phyloP scores from a whole-genome alignment of 192 early-diverging fungal species.

The Coemansia sp. region DNA sequence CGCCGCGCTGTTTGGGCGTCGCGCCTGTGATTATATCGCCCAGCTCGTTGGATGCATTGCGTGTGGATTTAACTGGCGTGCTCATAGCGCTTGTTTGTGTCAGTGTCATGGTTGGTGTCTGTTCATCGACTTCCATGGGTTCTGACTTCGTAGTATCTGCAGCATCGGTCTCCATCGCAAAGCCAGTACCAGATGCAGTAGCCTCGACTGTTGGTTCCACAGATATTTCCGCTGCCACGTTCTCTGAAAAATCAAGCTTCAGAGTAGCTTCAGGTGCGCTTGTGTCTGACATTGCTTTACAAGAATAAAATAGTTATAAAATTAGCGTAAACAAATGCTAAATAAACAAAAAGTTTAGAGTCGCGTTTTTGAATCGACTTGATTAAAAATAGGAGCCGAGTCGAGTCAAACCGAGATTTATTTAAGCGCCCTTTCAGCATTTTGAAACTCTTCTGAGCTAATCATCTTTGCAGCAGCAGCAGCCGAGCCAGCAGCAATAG shows the following conservation, averaged over 20 bases:
- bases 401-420: neutral
- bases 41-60: neutral
- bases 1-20: conserved; percentile 34
- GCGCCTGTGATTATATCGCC: conserved; percentile 39
- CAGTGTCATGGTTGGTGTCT: neutral
- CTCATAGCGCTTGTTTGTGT: neutral
- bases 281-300: neutral
- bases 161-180: neutral
- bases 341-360: neutral
- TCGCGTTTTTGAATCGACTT: neutral
- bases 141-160: conserved; percentile 1
- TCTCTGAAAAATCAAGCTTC: neutral
- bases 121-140: conserved; percentile 1
- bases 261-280: neutral
- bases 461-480: conserved; percentile 27
- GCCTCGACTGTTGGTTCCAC: neutral
- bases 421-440: conserved; percentile 19
- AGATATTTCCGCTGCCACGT: neutral
- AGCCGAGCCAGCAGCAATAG: conserved; percentile 38
- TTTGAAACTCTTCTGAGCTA: conserved; percentile 31
- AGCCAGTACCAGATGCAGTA: neutral
- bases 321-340: conserved; percentile 12
- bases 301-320: neutral
- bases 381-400: neutral
- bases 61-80: conserved; percentile 1